Base-by-base conservation (phyloP, 768 basidiomycete genomes). In the Candolleomyces aberdarensis region DNA sequence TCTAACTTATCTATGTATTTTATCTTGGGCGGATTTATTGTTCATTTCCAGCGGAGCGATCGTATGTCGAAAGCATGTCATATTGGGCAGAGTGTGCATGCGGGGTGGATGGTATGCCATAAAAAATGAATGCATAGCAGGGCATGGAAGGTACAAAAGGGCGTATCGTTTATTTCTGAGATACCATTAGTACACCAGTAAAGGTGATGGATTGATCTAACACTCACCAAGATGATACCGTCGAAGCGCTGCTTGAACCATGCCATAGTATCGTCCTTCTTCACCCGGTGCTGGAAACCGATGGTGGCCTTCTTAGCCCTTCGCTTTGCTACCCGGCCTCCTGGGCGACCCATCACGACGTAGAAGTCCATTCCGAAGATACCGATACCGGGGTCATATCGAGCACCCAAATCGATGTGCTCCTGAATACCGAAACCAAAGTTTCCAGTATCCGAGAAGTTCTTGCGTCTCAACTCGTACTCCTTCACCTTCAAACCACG, bases 161-260 rank as follows among this genome's bases (percentile, higher is more conserved):
- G 60, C 59, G 60, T 62, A 64, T 62, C 29, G 55, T 72, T 73
- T 75, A 75, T 75, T 75, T 75, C 74, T 77, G 59, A 31, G 48
- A 19, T 64, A 26, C 51, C 9, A 48, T 54, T 50, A 49, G 59
- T 64, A 64, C 60, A 39, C 31, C 31, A 31, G 19, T 19, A 48
- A 14, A 56, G 41, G 29, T 53, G 44, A 9, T 46, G 62, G 36
- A 63, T 40, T 31, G 6, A 36, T 36, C 8, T 36, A 36, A 3
- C 26, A 80, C 89, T 66, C 71, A 94, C 92, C 75, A 93, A 78
- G 80, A 98, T 95, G 76, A 96, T 95, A 80, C 94, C 95, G 75
- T 98, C 95, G 84, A 96, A 98, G 70, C 96, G 85, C 80, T 95
- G 92, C 87, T 98, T 98, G 94, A 96, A 98, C 96, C 96, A 98